These are phyloP conservation scores for Cytospora leucostoma DNA, from an alignment of 2,329 filamentous ascomycete genomes.

Conservation along the genomic window DNA sequence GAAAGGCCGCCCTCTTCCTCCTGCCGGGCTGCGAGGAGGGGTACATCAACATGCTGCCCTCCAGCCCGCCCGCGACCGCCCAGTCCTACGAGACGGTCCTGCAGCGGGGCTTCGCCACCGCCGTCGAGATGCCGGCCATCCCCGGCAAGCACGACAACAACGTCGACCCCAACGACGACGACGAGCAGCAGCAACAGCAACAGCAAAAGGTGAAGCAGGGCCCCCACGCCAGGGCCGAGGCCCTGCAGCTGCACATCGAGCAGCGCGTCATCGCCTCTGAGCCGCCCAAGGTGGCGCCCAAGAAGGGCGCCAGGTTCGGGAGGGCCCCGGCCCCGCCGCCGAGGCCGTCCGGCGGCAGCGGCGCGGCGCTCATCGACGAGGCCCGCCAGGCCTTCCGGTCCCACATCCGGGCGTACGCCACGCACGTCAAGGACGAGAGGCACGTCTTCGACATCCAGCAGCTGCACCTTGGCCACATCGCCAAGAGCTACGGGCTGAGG, in stretches of 20 bases:
- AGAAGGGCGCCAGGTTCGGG: conserved; percentile 25
- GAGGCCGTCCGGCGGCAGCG: conserved; percentile 32
- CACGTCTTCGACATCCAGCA: conserved; percentile 88
- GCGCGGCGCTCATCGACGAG: conserved; percentile 70
- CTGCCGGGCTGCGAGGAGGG: conserved; percentile 89
- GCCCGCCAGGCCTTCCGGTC: conserved; percentile 86
- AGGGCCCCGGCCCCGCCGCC: conserved; percentile 46
- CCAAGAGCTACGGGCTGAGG: conserved; percentile 88
- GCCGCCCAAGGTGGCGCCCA: conserved; percentile 24
- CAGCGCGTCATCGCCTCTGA: conserved; percentile 53
- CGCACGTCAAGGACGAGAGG: conserved; percentile 83
- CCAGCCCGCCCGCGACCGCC: conserved; percentile 49
- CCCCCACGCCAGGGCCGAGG: conserved; percentile 51
- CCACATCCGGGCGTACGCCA: conserved; percentile 92
- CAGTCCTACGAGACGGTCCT: conserved; percentile 57
- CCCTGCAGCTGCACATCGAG: conserved; percentile 61
- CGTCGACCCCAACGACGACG: conserved; percentile 43
- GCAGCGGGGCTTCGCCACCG: conserved; percentile 65
- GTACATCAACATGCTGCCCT: conserved; percentile 74
- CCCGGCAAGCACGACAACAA: conserved; percentile 64
- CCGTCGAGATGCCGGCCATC: conserved; percentile 59
- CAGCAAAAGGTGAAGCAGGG: conserved; percentile 38
- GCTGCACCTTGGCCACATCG: conserved; percentile 87
- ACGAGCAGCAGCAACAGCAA: conserved; percentile 45
- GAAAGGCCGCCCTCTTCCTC: conserved; percentile 85